phyloP scores from a whole-genome alignment of 495 filamentous ascomycete species.

The Penicillium dipodomyicola region DNA sequence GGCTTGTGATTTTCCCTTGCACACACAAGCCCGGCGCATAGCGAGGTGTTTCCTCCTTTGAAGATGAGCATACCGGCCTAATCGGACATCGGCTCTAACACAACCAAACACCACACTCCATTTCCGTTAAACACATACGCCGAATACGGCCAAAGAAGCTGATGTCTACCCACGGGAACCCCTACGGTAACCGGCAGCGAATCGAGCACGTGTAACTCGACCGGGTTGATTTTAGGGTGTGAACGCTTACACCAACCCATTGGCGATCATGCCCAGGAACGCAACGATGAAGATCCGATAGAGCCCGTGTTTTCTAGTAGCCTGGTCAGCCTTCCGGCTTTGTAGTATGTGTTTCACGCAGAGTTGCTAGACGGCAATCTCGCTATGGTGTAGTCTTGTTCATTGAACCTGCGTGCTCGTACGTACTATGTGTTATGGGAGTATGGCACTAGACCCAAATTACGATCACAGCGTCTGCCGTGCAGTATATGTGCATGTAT shows the following conservation, averaged over 20 bases:
- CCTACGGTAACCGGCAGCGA: slow-evolving; percentile 44
- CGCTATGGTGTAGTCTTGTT: background rate
- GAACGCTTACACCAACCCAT: slow-evolving; percentile 25
- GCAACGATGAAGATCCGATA: background rate
- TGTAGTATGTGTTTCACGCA: background rate
- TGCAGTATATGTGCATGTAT: background rate
- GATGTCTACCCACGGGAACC: slow-evolving; percentile 38
- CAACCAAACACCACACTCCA: slow-evolving; percentile 18
- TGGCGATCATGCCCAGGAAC: background rate
- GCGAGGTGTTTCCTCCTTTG: too few relatives aligned
- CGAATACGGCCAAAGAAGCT: slow-evolving; percentile 34
- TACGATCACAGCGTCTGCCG: background rate
- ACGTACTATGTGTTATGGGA: background rate
- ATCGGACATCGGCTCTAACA: slow-evolving; percentile 13
- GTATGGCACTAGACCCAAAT: background rate
- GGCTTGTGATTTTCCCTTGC: slow-evolving; percentile 32
- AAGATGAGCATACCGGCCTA: too few relatives aligned
- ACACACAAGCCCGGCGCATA: slow-evolving; percentile 34
- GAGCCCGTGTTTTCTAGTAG: background rate
- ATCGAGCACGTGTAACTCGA: slow-evolving; percentile 45
- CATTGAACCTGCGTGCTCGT: background rate
- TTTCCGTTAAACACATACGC: slow-evolving; percentile 18
- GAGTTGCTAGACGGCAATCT: background rate
- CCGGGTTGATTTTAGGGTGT: slow-evolving; percentile 40
- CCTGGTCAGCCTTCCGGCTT: background rate